phyloP scores from a whole-genome alignment of 768 basidiomycete genomes.

The Lactifluus rugatus region DNA sequence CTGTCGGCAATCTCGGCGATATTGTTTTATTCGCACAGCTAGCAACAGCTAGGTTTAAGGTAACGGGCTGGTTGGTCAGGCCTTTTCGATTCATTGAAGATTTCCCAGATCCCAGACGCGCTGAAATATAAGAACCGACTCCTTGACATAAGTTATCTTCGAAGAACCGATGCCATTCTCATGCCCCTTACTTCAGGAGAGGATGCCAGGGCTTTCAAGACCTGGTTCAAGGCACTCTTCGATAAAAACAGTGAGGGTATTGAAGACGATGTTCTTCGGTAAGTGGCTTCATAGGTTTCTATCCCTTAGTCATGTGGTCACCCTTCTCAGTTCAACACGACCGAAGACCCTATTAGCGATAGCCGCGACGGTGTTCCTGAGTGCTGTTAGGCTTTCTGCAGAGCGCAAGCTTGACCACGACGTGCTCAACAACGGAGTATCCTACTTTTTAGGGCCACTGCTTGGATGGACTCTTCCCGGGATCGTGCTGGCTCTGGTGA shows the following conservation, averaged over 20 bases:
- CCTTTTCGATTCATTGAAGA: not conserved
- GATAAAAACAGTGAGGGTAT: conserved; percentile 72
- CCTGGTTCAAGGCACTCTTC: conserved; percentile 74
- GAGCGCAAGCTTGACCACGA: conserved; percentile 57
- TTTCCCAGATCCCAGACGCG: conserved; percentile 39
- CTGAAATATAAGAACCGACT: conserved; percentile 39
- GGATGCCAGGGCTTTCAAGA: conserved; percentile 27
- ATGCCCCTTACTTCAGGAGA: conserved; percentile 34
- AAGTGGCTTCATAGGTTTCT: not conserved
- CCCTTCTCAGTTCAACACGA: conserved; percentile 47
- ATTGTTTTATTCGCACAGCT: conserved; percentile 70
- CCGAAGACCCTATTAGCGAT: conserved; percentile 60
- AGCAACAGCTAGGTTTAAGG: conserved; percentile 55
- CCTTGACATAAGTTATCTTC: conserved; percentile 43
- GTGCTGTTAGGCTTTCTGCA: conserved; percentile 42
- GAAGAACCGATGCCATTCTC: conserved; percentile 37
- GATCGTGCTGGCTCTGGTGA: conserved; percentile 52
- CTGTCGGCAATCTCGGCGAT: conserved; percentile 66
- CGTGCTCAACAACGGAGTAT: conserved; percentile 60
- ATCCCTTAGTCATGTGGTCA: not conserved
- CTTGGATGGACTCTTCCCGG: conserved; percentile 76
- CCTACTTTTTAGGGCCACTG: conserved; percentile 64
- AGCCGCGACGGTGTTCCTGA: conserved; percentile 54
- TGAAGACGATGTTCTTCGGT: conserved; percentile 59
- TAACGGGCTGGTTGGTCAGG: conserved; percentile 22